Percentiles rank a stretch among this genome's conserved stretches.
phyloP scores from a whole-genome alignment of 345 rosid species.

The Eucalyptus coolabah region DNA sequence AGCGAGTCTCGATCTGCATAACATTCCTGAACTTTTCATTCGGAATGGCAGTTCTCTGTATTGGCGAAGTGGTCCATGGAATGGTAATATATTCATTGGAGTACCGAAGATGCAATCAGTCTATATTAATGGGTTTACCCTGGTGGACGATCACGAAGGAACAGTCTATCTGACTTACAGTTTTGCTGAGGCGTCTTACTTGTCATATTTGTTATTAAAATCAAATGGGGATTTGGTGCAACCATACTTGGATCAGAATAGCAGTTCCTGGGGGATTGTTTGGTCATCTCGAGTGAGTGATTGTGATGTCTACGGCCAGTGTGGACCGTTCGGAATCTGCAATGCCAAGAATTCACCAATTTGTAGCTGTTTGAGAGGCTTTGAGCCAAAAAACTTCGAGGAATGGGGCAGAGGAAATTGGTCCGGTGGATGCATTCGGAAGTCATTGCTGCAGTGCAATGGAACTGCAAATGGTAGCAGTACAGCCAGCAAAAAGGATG shows the following conservation, averaged over 20 bases:
- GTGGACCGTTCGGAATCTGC: constrained; percentile 9
- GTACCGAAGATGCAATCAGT: neutral
- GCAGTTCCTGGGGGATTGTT: neutral
- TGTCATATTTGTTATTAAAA: neutral
- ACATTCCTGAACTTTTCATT: constrained; percentile 12
- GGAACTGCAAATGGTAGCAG: neutral
- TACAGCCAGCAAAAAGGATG: neutral
- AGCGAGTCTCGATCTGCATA: neutral
- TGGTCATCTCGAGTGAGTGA: neutral
- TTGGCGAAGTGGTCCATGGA: constrained; percentile 66
- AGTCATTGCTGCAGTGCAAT: neutral
- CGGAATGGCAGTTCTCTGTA: constrained; percentile 25
- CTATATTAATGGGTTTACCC: constrained; percentile 3
- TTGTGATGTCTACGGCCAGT: constrained; percentile 13
- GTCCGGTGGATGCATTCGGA: constrained; percentile 14
- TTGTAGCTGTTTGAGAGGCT: constrained; percentile 7
- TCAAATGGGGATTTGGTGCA: neutral
- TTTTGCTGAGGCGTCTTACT: neutral
- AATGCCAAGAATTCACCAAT: neutral
- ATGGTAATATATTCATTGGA: constrained; percentile 21
- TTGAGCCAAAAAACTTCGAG: neutral
- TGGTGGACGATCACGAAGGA: neutral
- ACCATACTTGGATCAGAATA: neutral
- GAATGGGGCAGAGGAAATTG: constrained; percentile 15
- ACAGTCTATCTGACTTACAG: neutral